Base-by-base conservation (phyloP, 2,329 filamentous ascomycete species). In the Alternaria infectoria region DNA sequence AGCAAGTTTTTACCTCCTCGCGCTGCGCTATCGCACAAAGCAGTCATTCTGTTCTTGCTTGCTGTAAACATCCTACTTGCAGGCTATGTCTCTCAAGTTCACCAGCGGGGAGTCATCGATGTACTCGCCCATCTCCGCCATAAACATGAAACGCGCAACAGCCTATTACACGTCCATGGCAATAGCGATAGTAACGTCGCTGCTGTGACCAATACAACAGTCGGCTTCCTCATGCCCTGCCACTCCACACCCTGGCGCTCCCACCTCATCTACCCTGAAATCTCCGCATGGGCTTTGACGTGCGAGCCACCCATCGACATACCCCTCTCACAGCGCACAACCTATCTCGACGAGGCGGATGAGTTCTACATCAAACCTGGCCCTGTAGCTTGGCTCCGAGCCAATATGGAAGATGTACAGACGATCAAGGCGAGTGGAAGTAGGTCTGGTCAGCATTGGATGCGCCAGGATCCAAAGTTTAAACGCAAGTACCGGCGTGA, bases 171-270 rank as follows among this genome's bases (percentile, higher is more conserved):
- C 12, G 82, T 84, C 40, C 84, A 84, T 81, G 89, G 25, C 62
- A 40, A 25, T 44, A 61, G 54, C 44, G 49, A 56, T 10, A 51
- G 45, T 28, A 47, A 52, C 13, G 12, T 12, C 44, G 40, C 51
- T 52, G 36, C 30, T 47, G 23, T 65, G 50, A 36, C 55, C 28
- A 68, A 71, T 26, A 85, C 86, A 26, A 86, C 86, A 4, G 83
- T 90, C 32, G 90, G 91, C 19, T 97, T 98, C 81, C 86, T 99
- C 23, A 97, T 94, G 86, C 96, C 96, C 10, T 99, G 96, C 81
- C 96, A 99, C 83, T 92, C 91, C 69, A 98, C 95, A 0, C 95
- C 96, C 3, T 98, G 96, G 95, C 91, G 94, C 73, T 93, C 91
- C 15, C 92, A 96, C 74, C 86, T 98, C 43, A 85, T 96, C 64